A percentile compares a stretch with the other conserved stretches of the same genome.
Evolutionary conservation across 192 early-diverging fungal genomes (phyloP).

Genomic region (Mortierella antarctica): DNA sequence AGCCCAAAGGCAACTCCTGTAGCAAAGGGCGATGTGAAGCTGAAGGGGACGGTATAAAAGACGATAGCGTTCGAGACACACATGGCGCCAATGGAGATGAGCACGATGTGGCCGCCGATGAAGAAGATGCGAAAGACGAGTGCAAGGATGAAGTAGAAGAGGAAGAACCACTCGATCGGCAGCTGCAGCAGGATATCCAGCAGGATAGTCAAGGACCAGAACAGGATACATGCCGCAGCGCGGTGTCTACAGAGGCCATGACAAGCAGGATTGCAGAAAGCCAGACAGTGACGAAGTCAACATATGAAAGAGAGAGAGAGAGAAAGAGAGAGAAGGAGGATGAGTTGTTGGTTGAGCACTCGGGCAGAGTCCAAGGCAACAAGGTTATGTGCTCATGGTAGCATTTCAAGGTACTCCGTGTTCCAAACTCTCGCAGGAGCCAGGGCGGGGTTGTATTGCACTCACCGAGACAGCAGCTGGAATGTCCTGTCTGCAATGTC

Average conservation of each 20-base stretch:
- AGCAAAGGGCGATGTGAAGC: conserved; percentile 52
- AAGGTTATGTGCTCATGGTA: too few relatives aligned
- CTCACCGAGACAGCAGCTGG: conserved; percentile 49
- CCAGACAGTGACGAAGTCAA: too few relatives aligned
- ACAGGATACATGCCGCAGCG: conserved; percentile 50
- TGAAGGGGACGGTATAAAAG: conserved; percentile 47
- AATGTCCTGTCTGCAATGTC: conserved; percentile 53
- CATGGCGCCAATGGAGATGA: conserved; percentile 51
- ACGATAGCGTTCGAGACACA: conserved; percentile 45
- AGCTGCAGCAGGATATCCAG: conserved; percentile 49
- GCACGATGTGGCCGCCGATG: conserved; percentile 51
- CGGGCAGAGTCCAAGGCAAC: background rate
- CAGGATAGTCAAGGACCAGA: conserved; percentile 52
- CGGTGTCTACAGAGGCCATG: conserved; percentile 25
- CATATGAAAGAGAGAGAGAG: background rate
- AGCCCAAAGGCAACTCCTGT: conserved; percentile 52
- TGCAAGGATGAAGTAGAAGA: conserved; percentile 53
- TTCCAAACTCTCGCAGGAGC: too few relatives aligned
- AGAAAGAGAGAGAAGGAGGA: background rate
- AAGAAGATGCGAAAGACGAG: conserved; percentile 50
- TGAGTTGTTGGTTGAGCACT: background rate
- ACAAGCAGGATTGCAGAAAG: background rate
- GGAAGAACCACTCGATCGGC: conserved; percentile 53
- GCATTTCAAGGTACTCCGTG: too few relatives aligned
- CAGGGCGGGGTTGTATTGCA: too few relatives aligned